A percentile compares a stretch with the other conserved stretches of the same genome.
Evolutionary conservation across 768 basidiomycete species (phyloP).

Genomic region (Sarcodon aspratus): DNA sequence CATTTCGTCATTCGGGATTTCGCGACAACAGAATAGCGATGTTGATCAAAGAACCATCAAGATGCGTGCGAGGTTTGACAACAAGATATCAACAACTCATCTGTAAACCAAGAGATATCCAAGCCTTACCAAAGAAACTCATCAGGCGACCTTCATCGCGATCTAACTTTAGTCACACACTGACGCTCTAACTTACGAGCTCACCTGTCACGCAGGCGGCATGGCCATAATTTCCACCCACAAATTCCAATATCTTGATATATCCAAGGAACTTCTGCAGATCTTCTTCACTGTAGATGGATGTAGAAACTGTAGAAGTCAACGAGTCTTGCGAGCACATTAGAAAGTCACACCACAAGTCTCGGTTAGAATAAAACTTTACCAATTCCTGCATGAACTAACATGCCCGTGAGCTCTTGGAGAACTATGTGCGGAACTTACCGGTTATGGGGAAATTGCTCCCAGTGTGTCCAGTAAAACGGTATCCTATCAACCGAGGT

Average conservation of each 20-base stretch:
- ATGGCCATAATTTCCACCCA: not conserved
- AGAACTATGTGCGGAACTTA: constrained; percentile 3
- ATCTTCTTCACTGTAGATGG: constrained; percentile 5
- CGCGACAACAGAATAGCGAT: no score
- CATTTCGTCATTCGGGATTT: no score
- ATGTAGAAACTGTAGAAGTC: constrained; percentile 9
- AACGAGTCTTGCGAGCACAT: constrained; percentile 1
- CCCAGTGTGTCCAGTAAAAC: constrained; percentile 13
- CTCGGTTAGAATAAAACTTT: constrained; percentile 5
- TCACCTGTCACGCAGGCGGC: constrained; percentile 4
- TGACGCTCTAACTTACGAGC: not conserved
- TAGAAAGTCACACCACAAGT: not conserved
- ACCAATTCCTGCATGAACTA: constrained; percentile 29
- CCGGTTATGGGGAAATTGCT: constrained; percentile 12
- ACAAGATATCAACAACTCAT: no score
- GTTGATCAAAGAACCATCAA: no score
- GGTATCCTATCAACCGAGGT: constrained; percentile 70
- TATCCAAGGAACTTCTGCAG: constrained; percentile 6
- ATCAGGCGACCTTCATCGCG: not conserved
- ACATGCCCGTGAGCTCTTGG: constrained; percentile 26
- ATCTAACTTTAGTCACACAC: not conserved
- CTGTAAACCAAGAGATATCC: constrained; percentile 17
- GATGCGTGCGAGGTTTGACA: no score
- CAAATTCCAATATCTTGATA: constrained; percentile 6
- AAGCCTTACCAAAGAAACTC: constrained; percentile 13